These are phyloP conservation scores for Hericium alpestre DNA, from an alignment of 768 basidiomycete genomes.

Conservation along the genomic window DNA sequence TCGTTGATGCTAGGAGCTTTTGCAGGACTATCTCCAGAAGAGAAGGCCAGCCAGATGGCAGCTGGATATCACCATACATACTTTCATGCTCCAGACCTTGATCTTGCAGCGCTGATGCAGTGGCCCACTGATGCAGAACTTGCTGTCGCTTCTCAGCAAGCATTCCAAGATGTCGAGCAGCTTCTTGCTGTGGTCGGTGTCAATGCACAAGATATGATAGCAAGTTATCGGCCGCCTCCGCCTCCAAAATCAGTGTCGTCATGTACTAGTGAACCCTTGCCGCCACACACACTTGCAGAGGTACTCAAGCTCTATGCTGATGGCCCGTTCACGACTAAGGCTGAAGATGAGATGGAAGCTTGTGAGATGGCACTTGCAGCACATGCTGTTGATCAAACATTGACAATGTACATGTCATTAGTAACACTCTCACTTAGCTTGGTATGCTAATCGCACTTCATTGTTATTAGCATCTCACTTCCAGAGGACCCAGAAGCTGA, in stretches of 20 bases:
- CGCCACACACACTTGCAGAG: not conserved
- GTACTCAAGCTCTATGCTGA: not conserved
- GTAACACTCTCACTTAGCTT: not conserved
- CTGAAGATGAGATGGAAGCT: not conserved
- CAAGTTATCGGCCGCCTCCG: not conserved
- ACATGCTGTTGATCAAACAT: not conserved
- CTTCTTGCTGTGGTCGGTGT: not conserved
- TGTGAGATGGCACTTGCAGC: not conserved
- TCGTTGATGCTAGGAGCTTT: slow-evolving; percentile 11
- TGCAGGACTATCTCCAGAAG: not conserved
- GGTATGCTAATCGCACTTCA: too few relatives aligned
- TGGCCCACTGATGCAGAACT: slow-evolving; percentile 10
- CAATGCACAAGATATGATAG: not conserved
- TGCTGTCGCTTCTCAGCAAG: not conserved
- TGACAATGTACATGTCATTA: not conserved
- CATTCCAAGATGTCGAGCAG: not conserved
- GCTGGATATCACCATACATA: slow-evolving; percentile 18
- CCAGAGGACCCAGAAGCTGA: not conserved
- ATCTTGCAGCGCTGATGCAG: slow-evolving; percentile 3
- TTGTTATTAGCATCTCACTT: not conserved
- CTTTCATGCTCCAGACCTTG: slow-evolving; percentile 12
- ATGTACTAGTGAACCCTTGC: too few relatives aligned
- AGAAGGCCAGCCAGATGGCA: slow-evolving; percentile 11
- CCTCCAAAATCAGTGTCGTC: not conserved
- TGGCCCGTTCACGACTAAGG: not conserved